phyloP scores from a whole-genome alignment of 257 asterid genomes.

The Euphrasia confusa region DNA sequence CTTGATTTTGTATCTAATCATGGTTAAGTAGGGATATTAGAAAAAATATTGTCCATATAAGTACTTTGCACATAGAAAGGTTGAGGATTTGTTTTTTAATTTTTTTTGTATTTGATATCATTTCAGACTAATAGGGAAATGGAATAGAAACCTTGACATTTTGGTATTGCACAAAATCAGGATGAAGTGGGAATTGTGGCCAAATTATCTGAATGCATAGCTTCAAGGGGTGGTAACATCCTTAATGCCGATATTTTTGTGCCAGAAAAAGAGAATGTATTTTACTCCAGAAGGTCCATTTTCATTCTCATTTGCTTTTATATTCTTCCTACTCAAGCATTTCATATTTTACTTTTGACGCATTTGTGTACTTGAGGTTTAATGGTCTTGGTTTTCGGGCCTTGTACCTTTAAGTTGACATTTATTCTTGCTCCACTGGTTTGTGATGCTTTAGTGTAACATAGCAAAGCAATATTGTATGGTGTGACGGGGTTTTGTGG shows the following conservation, averaged over 20 bases:
- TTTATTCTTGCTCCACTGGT: slow-evolving; percentile 7
- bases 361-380: background rate
- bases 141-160: slow-evolving; percentile 9
- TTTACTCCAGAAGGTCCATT: slow-evolving; percentile 80
- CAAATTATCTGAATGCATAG: slow-evolving; percentile 82
- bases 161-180: slow-evolving; percentile 32
- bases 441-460: slow-evolving; percentile 7
- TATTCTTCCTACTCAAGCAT: background rate
- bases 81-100: too few species aligned
- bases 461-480: background rate
- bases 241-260: slow-evolving; percentile 86
- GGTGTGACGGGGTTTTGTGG: background rate
- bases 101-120: background rate
- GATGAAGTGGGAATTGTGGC: slow-evolving; percentile 92
- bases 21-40: slow-evolving; percentile 16
- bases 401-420: background rate
- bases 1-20: slow-evolving; percentile 13
- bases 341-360: background rate
- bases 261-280: slow-evolving; percentile 71
- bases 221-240: slow-evolving; percentile 87
- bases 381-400: background rate
- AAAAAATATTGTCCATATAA: background rate
- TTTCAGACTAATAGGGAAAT: slow-evolving; percentile 3
- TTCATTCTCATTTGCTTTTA: slow-evolving; percentile 12
- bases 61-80: background rate